Evolutionary conservation across 2,329 filamentous ascomycete species (phyloP).

Genomic region (Balansia obtecta): DNA sequence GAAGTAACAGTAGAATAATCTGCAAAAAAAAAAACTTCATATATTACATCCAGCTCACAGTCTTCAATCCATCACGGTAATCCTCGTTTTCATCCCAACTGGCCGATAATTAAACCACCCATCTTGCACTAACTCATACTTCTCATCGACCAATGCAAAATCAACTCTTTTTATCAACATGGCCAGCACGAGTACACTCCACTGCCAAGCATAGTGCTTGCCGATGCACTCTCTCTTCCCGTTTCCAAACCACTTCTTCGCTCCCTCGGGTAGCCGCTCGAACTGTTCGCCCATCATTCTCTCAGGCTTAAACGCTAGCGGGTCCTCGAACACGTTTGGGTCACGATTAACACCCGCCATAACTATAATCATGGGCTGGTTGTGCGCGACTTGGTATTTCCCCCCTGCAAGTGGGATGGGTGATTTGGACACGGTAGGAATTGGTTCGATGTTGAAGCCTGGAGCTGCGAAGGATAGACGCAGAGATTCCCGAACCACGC

Average conservation of each 20-base stretch:
- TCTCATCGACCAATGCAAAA: constrained; percentile 29
- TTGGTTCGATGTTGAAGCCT: constrained; percentile 41
- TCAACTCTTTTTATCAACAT: constrained; percentile 32
- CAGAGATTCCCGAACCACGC: constrained; percentile 39
- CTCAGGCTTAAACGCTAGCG: constrained; percentile 32
- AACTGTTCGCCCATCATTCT: constrained; percentile 35
- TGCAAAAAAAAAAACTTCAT: no score
- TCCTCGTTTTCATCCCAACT: constrained; percentile 30
- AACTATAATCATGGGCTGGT: constrained; percentile 37
- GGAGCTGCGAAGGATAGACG: constrained; percentile 42
- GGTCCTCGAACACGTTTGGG: constrained; percentile 33
- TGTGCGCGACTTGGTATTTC: constrained; percentile 35
- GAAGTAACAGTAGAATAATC: no score
- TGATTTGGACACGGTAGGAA: constrained; percentile 23
- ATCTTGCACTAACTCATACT: constrained; percentile 31
- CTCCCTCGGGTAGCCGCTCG: constrained; percentile 28
- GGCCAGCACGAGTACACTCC: constrained; percentile 27
- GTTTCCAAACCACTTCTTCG: constrained; percentile 39
- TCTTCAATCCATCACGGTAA: constrained; percentile 21
- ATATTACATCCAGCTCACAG: background rate
- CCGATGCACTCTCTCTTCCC: constrained; percentile 40
- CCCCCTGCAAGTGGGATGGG: constrained; percentile 35
- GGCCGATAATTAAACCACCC: constrained; percentile 42
- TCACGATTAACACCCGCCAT: constrained; percentile 38
- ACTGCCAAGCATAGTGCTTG: constrained; percentile 36